phyloP scores from a whole-genome alignment of 129 eudicot species.

The Helianthus tuberosus region DNA sequence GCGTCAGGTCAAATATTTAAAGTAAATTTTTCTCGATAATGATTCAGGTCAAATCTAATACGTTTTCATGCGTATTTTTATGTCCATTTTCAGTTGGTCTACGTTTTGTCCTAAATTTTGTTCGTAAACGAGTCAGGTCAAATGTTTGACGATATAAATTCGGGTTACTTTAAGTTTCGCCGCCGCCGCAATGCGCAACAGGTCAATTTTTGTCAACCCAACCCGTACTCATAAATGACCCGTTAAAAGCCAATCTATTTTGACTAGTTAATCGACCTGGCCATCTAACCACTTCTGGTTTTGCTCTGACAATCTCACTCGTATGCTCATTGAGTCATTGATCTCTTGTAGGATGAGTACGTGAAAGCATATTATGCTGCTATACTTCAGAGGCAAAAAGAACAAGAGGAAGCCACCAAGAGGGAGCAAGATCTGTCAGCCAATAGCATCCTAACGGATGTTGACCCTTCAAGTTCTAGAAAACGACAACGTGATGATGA shows the following conservation, averaged over 20 bases:
- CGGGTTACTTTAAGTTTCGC: too few species aligned
- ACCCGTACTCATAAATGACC: neutral
- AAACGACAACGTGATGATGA: slow-evolving; percentile 67
- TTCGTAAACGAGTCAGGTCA: too few species aligned
- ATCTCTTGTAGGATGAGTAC: slow-evolving; percentile 65
- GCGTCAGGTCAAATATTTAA: too few species aligned
- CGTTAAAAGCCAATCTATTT: neutral
- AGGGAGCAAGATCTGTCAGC: slow-evolving; percentile 42
- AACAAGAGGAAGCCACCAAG: slow-evolving; percentile 55
- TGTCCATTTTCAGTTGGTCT: too few species aligned
- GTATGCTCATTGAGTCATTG: neutral
- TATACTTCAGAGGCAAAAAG: slow-evolving; percentile 60
- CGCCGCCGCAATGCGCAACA: too few species aligned
- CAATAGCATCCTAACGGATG: slow-evolving; percentile 21
- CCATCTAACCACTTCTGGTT: neutral
- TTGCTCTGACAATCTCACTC: neutral
- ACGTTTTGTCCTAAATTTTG: too few species aligned
- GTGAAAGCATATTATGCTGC: slow-evolving; percentile 92
- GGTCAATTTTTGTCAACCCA: neutral
- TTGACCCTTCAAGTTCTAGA: slow-evolving; percentile 40
- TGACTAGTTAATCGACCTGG: neutral
- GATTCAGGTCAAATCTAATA: too few species aligned
- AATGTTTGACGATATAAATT: too few species aligned
- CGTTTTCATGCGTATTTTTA: too few species aligned
- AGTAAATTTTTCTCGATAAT: too few species aligned